Conservation (phyloP, 805 yeast species). For the Maudiozyma bulderi region DNA sequence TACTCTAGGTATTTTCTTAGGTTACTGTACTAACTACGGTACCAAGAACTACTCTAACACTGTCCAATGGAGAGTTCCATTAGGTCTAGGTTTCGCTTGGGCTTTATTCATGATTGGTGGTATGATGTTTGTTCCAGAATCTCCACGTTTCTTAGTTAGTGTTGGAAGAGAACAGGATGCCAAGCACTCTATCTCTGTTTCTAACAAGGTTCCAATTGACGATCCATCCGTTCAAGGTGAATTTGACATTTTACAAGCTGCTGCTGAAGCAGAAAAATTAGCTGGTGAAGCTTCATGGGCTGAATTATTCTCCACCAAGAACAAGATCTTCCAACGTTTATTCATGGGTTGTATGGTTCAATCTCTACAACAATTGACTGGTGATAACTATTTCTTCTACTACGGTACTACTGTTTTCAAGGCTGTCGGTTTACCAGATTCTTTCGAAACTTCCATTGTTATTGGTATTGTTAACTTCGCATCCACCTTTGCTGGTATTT, state of each 20-base stretch:
- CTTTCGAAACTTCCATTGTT: slow-evolving; percentile 49
- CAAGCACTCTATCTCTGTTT: slow-evolving; percentile 44
- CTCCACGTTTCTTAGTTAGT: slow-evolving; percentile 58
- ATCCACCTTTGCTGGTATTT: slow-evolving; percentile 2
- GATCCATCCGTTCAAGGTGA: slow-evolving; percentile 49
- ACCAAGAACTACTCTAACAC: slow-evolving; percentile 51
- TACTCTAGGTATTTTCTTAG: slow-evolving; percentile 64
- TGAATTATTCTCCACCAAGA: slow-evolving; percentile 56
- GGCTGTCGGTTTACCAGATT: slow-evolving; percentile 49
- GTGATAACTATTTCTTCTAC: slow-evolving; percentile 54
- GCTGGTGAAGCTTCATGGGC: slow-evolving; percentile 62
- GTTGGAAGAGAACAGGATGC: slow-evolving; percentile 50
- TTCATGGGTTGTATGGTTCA: slow-evolving; percentile 2
- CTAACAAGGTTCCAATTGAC: slow-evolving; percentile 46
- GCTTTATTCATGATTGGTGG: slow-evolving; percentile 30
- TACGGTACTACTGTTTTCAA: slow-evolving; percentile 54
- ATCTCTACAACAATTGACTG: slow-evolving; percentile 2
- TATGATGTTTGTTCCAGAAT: slow-evolving; percentile 54
- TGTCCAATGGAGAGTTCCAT: slow-evolving; percentile 66
- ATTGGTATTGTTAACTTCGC: slow-evolving; percentile 31
- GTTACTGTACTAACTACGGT: slow-evolving; percentile 65
- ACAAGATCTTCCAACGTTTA: slow-evolving; percentile 18
- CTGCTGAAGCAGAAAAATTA: slow-evolving; percentile 46
- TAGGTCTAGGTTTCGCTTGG: slow-evolving; percentile 47
- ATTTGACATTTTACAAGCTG: slow-evolving; percentile 47